A percentile compares a stretch with the other conserved stretches of the same genome.
phyloP scores from a whole-genome alignment of 306 rosid genomes.

The Macrotyloma uniflorum region DNA sequence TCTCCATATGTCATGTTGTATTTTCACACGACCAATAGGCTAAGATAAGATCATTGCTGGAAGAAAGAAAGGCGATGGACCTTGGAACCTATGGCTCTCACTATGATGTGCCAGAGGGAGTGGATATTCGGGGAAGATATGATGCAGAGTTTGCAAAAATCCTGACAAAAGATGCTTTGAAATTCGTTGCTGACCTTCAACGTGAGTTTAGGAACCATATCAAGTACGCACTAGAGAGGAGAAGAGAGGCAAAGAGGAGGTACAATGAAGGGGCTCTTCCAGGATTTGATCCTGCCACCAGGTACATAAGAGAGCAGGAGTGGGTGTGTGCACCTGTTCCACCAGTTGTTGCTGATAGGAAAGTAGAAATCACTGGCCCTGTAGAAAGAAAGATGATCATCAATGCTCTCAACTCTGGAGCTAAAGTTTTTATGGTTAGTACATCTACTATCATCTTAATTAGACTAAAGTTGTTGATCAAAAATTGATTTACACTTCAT shows the following conservation, averaged over 20 bases:
- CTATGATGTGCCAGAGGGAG: slow-evolving; percentile 75
- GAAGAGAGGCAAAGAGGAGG: slow-evolving; percentile 71
- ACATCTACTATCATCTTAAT: background rate
- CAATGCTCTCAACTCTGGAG: slow-evolving; percentile 95
- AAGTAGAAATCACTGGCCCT: slow-evolving; percentile 92
- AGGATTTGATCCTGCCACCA: slow-evolving; percentile 76
- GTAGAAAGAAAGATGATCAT: slow-evolving; percentile 90
- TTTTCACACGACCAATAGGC: background rate
- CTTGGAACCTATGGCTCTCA: slow-evolving; percentile 43
- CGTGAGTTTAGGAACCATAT: slow-evolving; percentile 73
- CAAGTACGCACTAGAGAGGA: slow-evolving; percentile 72
- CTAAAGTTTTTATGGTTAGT: slow-evolving; percentile 87
- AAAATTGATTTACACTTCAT: background rate
- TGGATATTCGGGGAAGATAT: slow-evolving; percentile 75
- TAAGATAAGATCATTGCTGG: background rate
- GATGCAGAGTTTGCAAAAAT: slow-evolving; percentile 69
- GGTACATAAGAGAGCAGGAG: slow-evolving; percentile 59
- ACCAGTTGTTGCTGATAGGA: slow-evolving; percentile 71
- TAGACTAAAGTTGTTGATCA: background rate
- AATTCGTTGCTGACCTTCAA: slow-evolving; percentile 72
- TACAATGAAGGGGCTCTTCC: slow-evolving; percentile 76
- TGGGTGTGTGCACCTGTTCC: slow-evolving; percentile 82
- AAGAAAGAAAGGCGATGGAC: slow-evolving; percentile 41
- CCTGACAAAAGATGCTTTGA: slow-evolving; percentile 73
- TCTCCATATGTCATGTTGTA: background rate